Conservation (phyloP, 306 rosid species). For the Lathyrus tuberosus region DNA sequence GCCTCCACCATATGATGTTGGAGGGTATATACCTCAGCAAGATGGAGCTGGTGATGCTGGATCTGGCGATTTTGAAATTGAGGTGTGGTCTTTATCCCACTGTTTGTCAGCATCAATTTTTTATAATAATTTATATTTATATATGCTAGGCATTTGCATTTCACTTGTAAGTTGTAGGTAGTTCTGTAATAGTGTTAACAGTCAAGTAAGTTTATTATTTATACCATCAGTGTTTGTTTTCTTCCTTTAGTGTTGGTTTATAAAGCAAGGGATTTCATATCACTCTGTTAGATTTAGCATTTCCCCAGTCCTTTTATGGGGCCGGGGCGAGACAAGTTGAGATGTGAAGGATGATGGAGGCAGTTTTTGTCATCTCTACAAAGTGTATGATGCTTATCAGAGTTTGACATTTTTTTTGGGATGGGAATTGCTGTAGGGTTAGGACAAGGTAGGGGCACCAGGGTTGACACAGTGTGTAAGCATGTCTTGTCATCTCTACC, state of each 20-base stretch:
- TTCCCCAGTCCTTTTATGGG: conserved; percentile 17
- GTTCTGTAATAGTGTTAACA: conserved; percentile 4
- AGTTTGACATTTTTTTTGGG: neutral
- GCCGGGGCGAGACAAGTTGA: neutral
- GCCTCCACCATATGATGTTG: conserved; percentile 69
- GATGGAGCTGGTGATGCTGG: conserved; percentile 92
- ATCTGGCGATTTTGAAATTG: conserved; percentile 67
- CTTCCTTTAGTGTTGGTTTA: conserved; percentile 21
- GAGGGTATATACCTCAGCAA: conserved; percentile 95
- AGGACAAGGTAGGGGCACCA: neutral
- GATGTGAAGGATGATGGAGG: conserved; percentile 5
- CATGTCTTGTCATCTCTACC: neutral
- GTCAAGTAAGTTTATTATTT: conserved; percentile 10
- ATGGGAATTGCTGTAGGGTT: neutral
- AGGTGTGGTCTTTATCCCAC: conserved; percentile 52
- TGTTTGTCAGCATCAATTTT: conserved; percentile 3
- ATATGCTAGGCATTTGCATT: neutral
- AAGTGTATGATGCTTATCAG: conserved; percentile 2
- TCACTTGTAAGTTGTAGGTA: conserved; percentile 25
- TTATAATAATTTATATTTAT: neutral
- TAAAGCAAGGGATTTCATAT: conserved; percentile 10
- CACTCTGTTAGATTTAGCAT: conserved; percentile 5
- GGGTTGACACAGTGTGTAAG: neutral
- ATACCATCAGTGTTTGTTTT: conserved; percentile 5
- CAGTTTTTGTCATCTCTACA: conserved; percentile 11